phyloP scores from a whole-genome alignment of 176 grass and related monocot genomes.

The Alloteropsis semialata region DNA sequence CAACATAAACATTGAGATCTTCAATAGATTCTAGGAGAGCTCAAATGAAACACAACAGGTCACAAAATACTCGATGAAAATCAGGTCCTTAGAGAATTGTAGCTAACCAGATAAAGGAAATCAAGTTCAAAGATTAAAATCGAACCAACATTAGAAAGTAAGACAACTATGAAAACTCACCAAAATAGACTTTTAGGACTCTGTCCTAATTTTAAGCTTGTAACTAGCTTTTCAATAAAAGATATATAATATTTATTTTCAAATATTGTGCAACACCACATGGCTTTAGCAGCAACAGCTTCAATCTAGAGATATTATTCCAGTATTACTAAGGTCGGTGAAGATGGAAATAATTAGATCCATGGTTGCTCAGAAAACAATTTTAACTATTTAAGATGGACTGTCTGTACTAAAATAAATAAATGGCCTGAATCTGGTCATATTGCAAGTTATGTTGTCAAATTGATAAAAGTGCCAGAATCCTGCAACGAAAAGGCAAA shows the following conservation, averaged over 20 bases:
- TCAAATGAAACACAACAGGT: background rate
- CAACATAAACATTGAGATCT: background rate
- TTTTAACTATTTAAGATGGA: background rate
- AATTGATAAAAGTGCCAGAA: background rate
- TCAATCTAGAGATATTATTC: background rate
- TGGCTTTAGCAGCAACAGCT: background rate
- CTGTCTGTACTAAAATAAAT: background rate
- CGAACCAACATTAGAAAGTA: background rate
- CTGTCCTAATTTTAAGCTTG: background rate
- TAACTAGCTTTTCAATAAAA: background rate
- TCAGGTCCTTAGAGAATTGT: background rate
- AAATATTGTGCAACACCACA: background rate
- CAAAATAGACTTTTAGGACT: background rate
- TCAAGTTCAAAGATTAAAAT: background rate
- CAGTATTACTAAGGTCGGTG: background rate
- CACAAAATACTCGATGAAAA: background rate
- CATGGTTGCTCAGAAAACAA: background rate
- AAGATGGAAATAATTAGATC: background rate
- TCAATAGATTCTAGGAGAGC: background rate
- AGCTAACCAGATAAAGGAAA: slow-evolving; percentile 1
- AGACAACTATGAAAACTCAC: background rate
- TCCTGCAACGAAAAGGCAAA: background rate
- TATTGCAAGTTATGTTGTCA: background rate
- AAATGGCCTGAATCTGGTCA: background rate
- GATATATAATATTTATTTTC: background rate